These are phyloP conservation scores for Salix udensis DNA, from an alignment of 345 rosid species.

Conservation along the genomic window DNA sequence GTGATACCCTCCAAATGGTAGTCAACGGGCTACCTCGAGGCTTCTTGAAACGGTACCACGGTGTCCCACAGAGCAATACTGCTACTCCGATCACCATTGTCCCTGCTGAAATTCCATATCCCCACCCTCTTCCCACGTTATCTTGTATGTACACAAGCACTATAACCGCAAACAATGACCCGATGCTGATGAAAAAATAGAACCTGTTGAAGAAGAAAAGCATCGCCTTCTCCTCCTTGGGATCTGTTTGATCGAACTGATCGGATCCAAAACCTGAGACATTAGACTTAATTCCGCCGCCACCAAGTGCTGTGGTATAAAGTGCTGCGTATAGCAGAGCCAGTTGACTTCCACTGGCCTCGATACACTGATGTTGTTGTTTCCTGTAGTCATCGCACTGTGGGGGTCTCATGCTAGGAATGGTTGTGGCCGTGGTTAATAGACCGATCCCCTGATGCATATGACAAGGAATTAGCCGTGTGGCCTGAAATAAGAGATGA, in stretches of 20 bases:
- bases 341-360: conserved; percentile 62
- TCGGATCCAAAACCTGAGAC: conserved; percentile 94
- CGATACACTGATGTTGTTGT: conserved; percentile 59
- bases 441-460: conserved; percentile 56
- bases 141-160: conserved; percentile 84
- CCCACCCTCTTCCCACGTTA: conserved; percentile 90
- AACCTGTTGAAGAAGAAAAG: conserved; percentile 31
- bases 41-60: conserved; percentile 62
- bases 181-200: conserved; percentile 52
- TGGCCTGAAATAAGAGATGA: not conserved
- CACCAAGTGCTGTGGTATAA: conserved; percentile 74
- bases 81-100: conserved; percentile 66
- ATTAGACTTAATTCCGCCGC: conserved; percentile 88
- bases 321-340: conserved; percentile 73
- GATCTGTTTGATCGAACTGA: conserved; percentile 69
- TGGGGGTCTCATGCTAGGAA: conserved; percentile 77
- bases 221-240: conserved; percentile 68
- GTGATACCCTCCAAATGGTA: conserved; percentile 63
- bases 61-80: conserved; percentile 57
- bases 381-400: conserved; percentile 52
- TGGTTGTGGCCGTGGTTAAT: conserved; percentile 62
- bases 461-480: not conserved
- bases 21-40: conserved; percentile 88
- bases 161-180: conserved; percentile 71
- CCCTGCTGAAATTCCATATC: conserved; percentile 81